A percentile compares a stretch with the other conserved stretches of the same genome.
These are phyloP conservation scores for Alternaria ventricosa DNA, from an alignment of 2,329 filamentous ascomycete genomes.

Conservation along the genomic window DNA sequence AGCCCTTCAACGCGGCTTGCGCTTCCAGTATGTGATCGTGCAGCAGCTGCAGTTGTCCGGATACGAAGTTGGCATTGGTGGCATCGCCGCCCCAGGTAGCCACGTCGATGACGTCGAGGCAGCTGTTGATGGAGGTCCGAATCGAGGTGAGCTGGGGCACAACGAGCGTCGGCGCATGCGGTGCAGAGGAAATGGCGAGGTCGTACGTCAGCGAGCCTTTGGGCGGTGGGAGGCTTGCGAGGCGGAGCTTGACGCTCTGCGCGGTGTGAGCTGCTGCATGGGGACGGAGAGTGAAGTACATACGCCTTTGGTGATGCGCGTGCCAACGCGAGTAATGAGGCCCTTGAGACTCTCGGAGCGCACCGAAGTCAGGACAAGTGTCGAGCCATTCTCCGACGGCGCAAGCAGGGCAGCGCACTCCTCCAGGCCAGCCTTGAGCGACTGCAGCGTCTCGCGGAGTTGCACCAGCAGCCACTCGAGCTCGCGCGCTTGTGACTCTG, in stretches of 20 bases:
- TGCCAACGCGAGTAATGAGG: conserved; percentile 86
- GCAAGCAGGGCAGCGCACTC: conserved; percentile 89
- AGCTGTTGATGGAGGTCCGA: conserved; percentile 79
- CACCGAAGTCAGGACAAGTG: conserved; percentile 85
- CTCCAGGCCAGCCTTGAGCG: conserved; percentile 74
- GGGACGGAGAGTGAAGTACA: conserved; percentile 41
- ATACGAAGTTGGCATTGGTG: conserved; percentile 64
- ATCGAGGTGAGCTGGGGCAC: conserved; percentile 75
- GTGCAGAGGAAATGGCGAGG: conserved; percentile 59
- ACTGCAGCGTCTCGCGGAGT: conserved; percentile 66
- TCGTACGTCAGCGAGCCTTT: conserved; percentile 60
- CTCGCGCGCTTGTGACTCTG: conserved; percentile 62
- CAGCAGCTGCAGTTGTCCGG: conserved; percentile 63
- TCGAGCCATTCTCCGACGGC: conserved; percentile 83
- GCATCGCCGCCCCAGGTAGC: conserved; percentile 74
- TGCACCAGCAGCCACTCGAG: conserved; percentile 69
- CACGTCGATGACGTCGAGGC: conserved; percentile 81
- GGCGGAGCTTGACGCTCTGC: conserved; percentile 77
- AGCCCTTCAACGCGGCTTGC: conserved; percentile 64
- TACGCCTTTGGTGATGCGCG: conserved; percentile 90
- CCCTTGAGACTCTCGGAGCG: conserved; percentile 92
- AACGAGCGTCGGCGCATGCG: conserved; percentile 63
- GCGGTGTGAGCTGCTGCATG: neutral
- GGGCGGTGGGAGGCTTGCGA: conserved; percentile 69
- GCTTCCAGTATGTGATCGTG: conserved; percentile 68